Percentiles rank a stretch among this genome's conserved stretches.
Conservation (phyloP, 371 early-diverging fungal species). For the Apophysomyces trapeziformis region DNA sequence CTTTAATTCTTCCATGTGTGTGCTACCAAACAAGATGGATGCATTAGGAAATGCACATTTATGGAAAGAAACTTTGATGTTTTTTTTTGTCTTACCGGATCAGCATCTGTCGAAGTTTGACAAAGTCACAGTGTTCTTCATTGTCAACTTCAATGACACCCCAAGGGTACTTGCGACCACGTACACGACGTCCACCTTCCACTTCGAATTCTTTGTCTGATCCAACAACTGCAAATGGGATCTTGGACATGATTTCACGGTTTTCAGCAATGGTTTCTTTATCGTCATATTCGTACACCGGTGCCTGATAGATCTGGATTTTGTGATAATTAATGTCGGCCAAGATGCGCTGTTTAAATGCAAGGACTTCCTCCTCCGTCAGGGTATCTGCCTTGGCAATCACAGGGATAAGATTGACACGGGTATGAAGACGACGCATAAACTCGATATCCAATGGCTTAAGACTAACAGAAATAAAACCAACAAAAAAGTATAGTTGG, state of each 20-base stretch:
- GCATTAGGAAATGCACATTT: not conserved
- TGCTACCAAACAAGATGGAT: constrained; percentile 36
- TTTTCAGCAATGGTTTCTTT: constrained; percentile 93
- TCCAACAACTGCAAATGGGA: constrained; percentile 98
- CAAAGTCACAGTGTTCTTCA: constrained; percentile 92
- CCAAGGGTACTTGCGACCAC: constrained; percentile 96
- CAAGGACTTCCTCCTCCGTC: constrained; percentile 92
- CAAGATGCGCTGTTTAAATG: constrained; percentile 92
- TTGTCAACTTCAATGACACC: constrained; percentile 95
- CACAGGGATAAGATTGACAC: constrained; percentile 98
- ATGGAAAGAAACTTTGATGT: not conserved
- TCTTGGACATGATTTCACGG: constrained; percentile 92
- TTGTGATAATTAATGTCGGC: constrained; percentile 93
- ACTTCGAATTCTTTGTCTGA: constrained; percentile 88
- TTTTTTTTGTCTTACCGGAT: constrained; percentile 54
- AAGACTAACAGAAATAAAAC: constrained; percentile 43
- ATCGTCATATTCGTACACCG: constrained; percentile 91
- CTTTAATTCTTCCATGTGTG: constrained; percentile 92
- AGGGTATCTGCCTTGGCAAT: constrained; percentile 98
- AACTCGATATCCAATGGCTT: constrained; percentile 96
- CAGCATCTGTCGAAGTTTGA: constrained; percentile 91
- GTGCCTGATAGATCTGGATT: constrained; percentile 94
- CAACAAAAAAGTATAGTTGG: not conserved
- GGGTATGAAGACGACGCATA: constrained; percentile 91
- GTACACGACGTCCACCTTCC: constrained; percentile 82